These are phyloP conservation scores for Crinitomyces ghanaensis DNA, from an alignment of 805 yeast genomes.

Conservation along the genomic window DNA sequence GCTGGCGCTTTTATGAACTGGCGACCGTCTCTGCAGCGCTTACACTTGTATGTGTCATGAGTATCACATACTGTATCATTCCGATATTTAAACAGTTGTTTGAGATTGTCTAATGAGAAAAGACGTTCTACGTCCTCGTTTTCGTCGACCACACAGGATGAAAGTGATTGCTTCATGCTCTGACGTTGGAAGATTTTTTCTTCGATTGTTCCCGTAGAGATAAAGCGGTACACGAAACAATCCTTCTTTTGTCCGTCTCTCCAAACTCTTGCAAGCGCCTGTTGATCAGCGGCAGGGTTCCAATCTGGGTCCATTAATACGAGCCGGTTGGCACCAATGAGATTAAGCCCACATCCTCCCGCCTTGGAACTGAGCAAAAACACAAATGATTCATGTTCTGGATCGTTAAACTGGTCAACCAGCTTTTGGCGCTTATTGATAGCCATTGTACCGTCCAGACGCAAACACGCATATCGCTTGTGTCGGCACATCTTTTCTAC, in stretches of 20 bases:
- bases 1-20: slow-evolving; percentile 64
- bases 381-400: slow-evolving; percentile 76
- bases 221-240: slow-evolving; percentile 88
- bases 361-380: slow-evolving; percentile 90
- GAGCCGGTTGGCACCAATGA: slow-evolving; percentile 90
- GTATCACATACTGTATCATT: slow-evolving; percentile 71
- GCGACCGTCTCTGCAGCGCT: slow-evolving; percentile 53
- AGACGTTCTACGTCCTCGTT: slow-evolving; percentile 89
- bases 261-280: slow-evolving; percentile 96
- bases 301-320: slow-evolving; percentile 87
- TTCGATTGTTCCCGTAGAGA: slow-evolving; percentile 89
- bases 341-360: slow-evolving; percentile 96
- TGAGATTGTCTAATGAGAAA: slow-evolving; percentile 71
- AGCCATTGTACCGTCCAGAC: slow-evolving; percentile 88
- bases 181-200: slow-evolving; percentile 95
- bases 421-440: slow-evolving; percentile 87
- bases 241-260: slow-evolving; percentile 97
- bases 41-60: slow-evolving; percentile 84
- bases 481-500: slow-evolving; percentile 76
- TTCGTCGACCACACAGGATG: slow-evolving; percentile 95
- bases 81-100: slow-evolving; percentile 62
- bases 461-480: slow-evolving; percentile 59
- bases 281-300: slow-evolving; percentile 98
- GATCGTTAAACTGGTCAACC: slow-evolving; percentile 86
- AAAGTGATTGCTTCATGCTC: slow-evolving; percentile 81